Base-by-base conservation (phyloP, 2,329 filamentous ascomycete genomes). In the Diaporthe destruens region DNA sequence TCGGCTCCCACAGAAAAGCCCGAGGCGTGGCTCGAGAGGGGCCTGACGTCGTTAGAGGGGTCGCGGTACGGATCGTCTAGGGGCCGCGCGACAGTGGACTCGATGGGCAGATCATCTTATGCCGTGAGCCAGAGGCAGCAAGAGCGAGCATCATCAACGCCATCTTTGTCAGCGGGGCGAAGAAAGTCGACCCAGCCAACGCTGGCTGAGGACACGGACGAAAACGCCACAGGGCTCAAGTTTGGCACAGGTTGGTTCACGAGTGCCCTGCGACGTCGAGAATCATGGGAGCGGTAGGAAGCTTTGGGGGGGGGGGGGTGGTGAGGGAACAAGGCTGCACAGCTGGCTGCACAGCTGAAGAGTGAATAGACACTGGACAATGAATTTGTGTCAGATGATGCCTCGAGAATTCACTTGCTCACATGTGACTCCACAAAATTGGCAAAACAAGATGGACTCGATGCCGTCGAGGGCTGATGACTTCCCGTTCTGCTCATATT, bases 251-350 rank as follows among this genome's bases (percentile, higher is more conserved):
- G 36, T n/a, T 16, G 18, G 47, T 51, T n/a, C 8, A 53, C 16
- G 32, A 16, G 18, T 25, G 44, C 6, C 12, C 47, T 25, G n/a
- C 11, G 1, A 5, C 23, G 44, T 39, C 47, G 55, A 39, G 68
- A 70, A 12, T 54, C 68, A 11, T 70, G 68, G 68, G 68, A 70
- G 34, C 32, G 39, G 18, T 70, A 54, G 36, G 16, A 29, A 56
- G 11, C 5, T 7, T 12, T 23, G 29, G 16, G 0, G 25, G 23
- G 9, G n/a, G 3, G n/a, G 20, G 6, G 16, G 6, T 34, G 42
- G 32, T 25, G 20, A 29, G 6, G n/a, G n/a, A 44, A n/a, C 16
- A 39, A 36, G 7, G 8, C 44, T 16, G 44, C 39, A 42, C 39
- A 42, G 34, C 34, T 44, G 29, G 29, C 29, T 29, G 39, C 11